A percentile compares a stretch with the other conserved stretches of the same genome.
phyloP scores from a whole-genome alignment of 106 monocot species.

The Dendrobium catenatum region DNA sequence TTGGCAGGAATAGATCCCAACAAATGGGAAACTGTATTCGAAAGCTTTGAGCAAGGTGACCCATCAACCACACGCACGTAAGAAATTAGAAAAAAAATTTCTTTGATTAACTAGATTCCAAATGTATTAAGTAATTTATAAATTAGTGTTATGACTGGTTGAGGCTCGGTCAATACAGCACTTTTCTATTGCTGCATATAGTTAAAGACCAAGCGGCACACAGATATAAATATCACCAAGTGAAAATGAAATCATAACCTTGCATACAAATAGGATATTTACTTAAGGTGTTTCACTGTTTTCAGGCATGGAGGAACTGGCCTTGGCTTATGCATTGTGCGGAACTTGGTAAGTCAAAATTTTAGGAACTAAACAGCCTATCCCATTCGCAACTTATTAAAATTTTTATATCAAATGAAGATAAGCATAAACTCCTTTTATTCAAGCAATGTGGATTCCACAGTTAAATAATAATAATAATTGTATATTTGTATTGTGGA shows the following conservation, averaged over 20 bases:
- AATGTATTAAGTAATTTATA: too few species aligned
- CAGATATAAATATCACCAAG: too few species aligned
- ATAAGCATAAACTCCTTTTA: not conserved
- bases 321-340: slow-evolving; percentile 54
- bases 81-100: slow-evolving; percentile 5
- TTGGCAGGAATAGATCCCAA: slow-evolving; percentile 45
- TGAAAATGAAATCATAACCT: too few species aligned
- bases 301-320: slow-evolving; percentile 65
- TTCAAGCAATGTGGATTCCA: not conserved
- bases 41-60: slow-evolving; percentile 65
- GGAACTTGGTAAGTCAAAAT: slow-evolving; percentile 42
- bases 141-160: too few species aligned
- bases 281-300: not conserved
- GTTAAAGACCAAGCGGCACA: too few species aligned
- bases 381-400: too few species aligned
- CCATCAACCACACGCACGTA: slow-evolving; percentile 61
- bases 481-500: not conserved
- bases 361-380: not conserved
- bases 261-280: too few species aligned
- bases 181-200: too few species aligned
- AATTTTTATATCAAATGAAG: not conserved
- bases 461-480: slow-evolving; percentile 5
- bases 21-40: slow-evolving; percentile 66
- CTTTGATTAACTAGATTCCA: too few species aligned
- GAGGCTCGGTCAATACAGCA: too few species aligned